These are phyloP conservation scores for Coemansia brasiliensis DNA, from an alignment of 192 early-diverging fungal species.

Conservation along the genomic window DNA sequence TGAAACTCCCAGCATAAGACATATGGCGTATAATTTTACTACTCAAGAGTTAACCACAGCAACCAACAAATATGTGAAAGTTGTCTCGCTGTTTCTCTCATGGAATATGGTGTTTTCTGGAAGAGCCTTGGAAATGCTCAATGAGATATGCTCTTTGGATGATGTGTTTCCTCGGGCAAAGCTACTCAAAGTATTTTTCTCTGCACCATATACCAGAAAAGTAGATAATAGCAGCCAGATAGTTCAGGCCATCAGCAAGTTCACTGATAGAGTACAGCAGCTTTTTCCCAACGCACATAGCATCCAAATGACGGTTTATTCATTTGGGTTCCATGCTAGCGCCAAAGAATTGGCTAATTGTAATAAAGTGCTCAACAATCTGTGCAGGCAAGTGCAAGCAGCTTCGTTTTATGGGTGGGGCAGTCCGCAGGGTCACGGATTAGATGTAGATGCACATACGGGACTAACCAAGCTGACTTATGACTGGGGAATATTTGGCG, in stretches of 20 bases:
- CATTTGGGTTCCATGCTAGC: not conserved
- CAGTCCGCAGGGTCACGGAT: not conserved
- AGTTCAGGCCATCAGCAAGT: not conserved
- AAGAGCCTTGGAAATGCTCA: not conserved
- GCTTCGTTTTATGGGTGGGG: not conserved
- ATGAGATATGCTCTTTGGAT: not conserved
- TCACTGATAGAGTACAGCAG: not conserved
- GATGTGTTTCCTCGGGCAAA: not conserved
- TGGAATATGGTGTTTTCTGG: constrained; percentile 5
- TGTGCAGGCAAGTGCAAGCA: not conserved
- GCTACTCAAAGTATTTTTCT: not conserved
- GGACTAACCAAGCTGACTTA: not conserved
- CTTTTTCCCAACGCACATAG: not conserved
- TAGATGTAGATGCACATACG: not conserved
- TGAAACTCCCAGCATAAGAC: constrained; percentile 1
- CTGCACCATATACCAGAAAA: not conserved
- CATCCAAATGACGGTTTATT: not conserved
- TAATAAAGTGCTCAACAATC: not conserved
- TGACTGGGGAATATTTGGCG: not conserved
- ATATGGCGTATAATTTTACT: constrained; percentile 1
- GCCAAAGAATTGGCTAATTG: not conserved
- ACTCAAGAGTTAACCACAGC: not conserved
- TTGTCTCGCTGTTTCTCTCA: not conserved
- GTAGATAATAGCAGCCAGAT: not conserved
- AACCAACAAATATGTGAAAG: constrained; percentile 6